Conservation (phyloP, 2,329 filamentous ascomycete species). For the Chaetothyriales sp. region DNA sequence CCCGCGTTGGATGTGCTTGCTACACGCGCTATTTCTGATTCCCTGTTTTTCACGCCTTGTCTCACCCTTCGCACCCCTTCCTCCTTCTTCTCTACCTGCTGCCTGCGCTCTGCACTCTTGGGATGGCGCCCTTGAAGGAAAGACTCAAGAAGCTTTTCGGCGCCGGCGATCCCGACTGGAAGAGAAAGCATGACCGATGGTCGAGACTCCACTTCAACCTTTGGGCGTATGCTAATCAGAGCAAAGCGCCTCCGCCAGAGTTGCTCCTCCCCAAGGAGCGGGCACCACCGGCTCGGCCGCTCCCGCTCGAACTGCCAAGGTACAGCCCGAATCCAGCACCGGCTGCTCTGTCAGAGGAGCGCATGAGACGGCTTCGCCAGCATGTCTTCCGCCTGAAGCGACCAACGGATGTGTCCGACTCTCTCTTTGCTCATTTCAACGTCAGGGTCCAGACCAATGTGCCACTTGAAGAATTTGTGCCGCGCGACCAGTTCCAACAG, state of each 20-base stretch:
- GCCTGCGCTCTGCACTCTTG: neutral
- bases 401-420: slow-evolving; percentile 26
- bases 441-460: slow-evolving; percentile 25
- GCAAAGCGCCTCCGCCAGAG: slow-evolving; percentile 5
- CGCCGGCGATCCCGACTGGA: neutral
- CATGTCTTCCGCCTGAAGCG: slow-evolving; percentile 30
- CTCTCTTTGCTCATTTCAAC: slow-evolving; percentile 28
- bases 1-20: neutral
- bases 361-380: slow-evolving; percentile 27
- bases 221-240: neutral
- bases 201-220: neutral
- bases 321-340: slow-evolving; percentile 27
- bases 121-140: neutral
- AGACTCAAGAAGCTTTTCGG: neutral
- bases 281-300: slow-evolving; percentile 34
- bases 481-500: slow-evolving; percentile 21
- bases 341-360: slow-evolving; percentile 22
- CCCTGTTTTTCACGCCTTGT: neutral
- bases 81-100: neutral
- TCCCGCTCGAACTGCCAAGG: slow-evolving; percentile 37
- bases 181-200: neutral
- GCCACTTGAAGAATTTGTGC: slow-evolving; percentile 23
- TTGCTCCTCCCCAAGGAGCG: slow-evolving; percentile 26
- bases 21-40: neutral
- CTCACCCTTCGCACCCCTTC: neutral